Conservation (phyloP, 352 stramenopile species). For the Blastocystis hominis region DNA sequence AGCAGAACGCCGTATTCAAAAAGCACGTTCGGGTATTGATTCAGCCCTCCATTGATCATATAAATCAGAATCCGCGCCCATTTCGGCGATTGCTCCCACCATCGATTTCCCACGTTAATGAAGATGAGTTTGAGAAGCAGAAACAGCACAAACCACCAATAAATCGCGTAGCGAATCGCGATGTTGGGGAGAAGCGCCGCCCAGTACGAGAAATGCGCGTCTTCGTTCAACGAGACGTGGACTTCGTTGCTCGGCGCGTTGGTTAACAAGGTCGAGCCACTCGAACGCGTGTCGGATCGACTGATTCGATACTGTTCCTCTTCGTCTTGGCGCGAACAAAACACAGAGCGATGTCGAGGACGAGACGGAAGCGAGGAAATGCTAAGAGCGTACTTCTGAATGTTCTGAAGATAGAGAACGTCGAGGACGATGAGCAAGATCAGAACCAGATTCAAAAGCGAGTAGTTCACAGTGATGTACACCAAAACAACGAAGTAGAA, state of each 20-base stretch:
- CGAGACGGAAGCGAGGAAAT: not conserved
- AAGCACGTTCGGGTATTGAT: not conserved
- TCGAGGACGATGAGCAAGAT: not conserved
- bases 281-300: not conserved
- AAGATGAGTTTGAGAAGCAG: not conserved
- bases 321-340: not conserved
- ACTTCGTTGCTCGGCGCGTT: not conserved
- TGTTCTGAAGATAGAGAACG: not conserved
- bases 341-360: not conserved
- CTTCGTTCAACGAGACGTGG: not conserved
- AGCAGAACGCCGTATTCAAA: not conserved
- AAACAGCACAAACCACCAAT: not conserved
- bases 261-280: not conserved
- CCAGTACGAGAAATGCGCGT: not conserved
- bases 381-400: not conserved
- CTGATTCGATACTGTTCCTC: not conserved
- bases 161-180: not conserved
- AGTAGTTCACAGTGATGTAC: slow-evolving; percentile 12
- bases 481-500: slow-evolving; percentile 16
- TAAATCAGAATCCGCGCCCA: not conserved
- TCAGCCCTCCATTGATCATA: not conserved
- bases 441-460: not conserved
- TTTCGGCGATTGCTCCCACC: not conserved
- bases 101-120: not conserved
- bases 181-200: not conserved